Base-by-base conservation (phyloP, 345 rosid species). In the Noccaea caerulescens region DNA sequence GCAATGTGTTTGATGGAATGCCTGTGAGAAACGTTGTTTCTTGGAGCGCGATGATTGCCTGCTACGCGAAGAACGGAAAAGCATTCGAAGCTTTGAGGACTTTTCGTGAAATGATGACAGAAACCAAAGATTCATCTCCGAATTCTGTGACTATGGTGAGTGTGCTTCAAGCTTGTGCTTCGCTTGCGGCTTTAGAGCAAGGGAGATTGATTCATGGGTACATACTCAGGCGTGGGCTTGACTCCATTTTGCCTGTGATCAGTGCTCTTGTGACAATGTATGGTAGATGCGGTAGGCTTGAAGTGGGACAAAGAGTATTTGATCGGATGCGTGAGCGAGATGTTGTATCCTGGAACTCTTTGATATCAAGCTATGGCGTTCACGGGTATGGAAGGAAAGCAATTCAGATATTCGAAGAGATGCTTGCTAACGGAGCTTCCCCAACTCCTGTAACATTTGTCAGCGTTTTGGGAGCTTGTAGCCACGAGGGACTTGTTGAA, bases 91-190 rank as follows among this genome's bases (percentile, higher is more conserved):
- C 98, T 5, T 66, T 85, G 72, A 84, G 85, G 75, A 77, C 83
- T 63, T 93, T 93, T 63, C 41, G 79, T 50, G 87, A 83, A 71
- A 89, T 93, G 96, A 82, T 84, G 80, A 46, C 59, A 8, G 73
- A 81, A 46, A 82, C 80, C 0, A 66, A 58, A 56, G 94, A 84
- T 77, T 59, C 67, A 2, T 63, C 77, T 69, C 88, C 94, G 0
- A 85, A 86, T 79, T 85, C 96, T 5, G 92, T 89, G 71, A 91
- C 91, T 34, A 83, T 93, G 94, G 91, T 91, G 20, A 92, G 93
- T 41, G 91, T 91, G 68, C 97, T 93, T 76, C 96, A 90, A 77
- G 97, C 96, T 5, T 91, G 98, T 76, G 97, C 91, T 27, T 88
- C 91, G 4, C 81, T 88, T 43, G 86, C 94, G 38, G 97, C 97